Evolutionary conservation across 2,329 filamentous ascomycete genomes (phyloP), one percentile per base, ranked within the genome.

Genomic region (Monosporascus sp.): DNA sequence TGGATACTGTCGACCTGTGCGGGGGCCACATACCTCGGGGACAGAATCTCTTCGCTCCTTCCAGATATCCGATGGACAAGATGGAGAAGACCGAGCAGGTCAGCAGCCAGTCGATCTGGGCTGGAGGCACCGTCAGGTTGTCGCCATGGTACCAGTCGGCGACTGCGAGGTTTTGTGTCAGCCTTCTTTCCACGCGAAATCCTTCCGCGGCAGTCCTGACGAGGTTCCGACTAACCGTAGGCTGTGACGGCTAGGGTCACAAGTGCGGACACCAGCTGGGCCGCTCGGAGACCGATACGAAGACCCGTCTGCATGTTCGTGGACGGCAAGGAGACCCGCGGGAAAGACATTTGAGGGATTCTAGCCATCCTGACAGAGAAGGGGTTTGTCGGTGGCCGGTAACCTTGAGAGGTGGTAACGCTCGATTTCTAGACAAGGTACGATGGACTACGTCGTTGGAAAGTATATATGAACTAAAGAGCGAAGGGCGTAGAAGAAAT

Each of bases 61-160:
- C 79, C 20, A 84, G 72, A 61, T 82, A 82, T 49, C 69, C 63
- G 50, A 85, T 65, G 8, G 82, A 83, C 50, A 83, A 24, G 38
- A 85, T 64, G 27, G 81, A 80, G 62, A 80, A 77, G 44, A 80
- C 57, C 2, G 80, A 76, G 25, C 72, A 72, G 62, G 81, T 80
- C 61, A 85, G 69, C 57, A 85, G 68, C 66, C 83, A 84, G 71
- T 77, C 79, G 68, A 86, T 69, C 56, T 82, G 76, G 3, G 74
- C 70, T 0, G 83, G 82, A n/a, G 81, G 76, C 18, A 74, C 60
- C 3, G 75, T 76, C 58, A 76, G 72, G 62, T 79, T 86, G 62
- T 81, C 72, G 55, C 68, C 71, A 65, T 79, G 74, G 66, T 83
- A 85, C 79, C 80, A 85, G 67, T 85, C 74, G 58, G 79, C 73